These are phyloP conservation scores for Neurospora sublineolata DNA, from an alignment of 495 filamentous ascomycete genomes.

Conservation along the genomic window DNA sequence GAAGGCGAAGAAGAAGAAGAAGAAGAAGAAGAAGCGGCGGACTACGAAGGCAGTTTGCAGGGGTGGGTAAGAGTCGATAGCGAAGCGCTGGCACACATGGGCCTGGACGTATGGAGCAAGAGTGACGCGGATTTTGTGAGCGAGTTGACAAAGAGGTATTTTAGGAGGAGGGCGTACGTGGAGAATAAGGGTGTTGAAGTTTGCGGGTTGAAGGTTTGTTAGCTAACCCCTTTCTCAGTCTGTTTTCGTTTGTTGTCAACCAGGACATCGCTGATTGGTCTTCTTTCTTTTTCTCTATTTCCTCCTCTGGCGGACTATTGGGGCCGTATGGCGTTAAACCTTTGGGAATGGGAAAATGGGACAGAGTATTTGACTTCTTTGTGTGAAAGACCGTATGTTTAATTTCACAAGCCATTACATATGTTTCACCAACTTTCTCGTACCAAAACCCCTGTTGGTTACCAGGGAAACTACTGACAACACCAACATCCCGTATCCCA, in stretches of 20 bases:
- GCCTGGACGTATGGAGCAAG: conserved; percentile 77
- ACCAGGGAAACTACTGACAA: neutral
- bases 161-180: conserved; percentile 55
- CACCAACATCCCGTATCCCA: neutral
- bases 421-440: neutral
- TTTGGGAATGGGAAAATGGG: neutral
- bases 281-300: neutral
- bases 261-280: neutral
- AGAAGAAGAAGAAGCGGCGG: conserved; percentile 23
- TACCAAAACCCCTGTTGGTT: neutral
- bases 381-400: neutral
- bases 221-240: neutral
- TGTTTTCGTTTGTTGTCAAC: neutral
- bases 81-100: conserved; percentile 68
- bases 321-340: neutral
- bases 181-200: conserved; percentile 63
- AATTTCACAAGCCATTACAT: neutral
- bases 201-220: conserved; percentile 73
- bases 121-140: conserved; percentile 62
- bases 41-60: conserved; percentile 9
- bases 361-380: neutral
- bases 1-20: conserved; percentile 16
- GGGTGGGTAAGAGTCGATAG: conserved; percentile 46
- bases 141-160: conserved; percentile 58
- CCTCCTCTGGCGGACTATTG: neutral